Conservation (phyloP, 805 yeast genomes). For the Wickerhamomyces bisporus region DNA sequence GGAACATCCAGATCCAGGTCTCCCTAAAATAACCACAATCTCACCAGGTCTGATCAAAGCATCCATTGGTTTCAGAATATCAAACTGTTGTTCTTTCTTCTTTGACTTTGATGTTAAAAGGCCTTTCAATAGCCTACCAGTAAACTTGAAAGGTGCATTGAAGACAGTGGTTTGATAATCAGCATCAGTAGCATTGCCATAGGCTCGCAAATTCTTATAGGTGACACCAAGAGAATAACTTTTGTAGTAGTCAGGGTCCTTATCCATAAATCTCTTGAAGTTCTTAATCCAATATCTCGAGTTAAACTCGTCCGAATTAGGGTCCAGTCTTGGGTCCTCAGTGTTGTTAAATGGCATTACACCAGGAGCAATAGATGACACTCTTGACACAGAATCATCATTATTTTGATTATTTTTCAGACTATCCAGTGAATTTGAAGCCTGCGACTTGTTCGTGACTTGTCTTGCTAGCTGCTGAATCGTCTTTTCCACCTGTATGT, state of each 20-base stretch:
- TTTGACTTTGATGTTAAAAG: constrained; percentile 7
- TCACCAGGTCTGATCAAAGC: constrained; percentile 59
- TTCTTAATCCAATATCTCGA: constrained; percentile 57
- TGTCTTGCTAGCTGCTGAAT: no score
- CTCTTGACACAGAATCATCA: constrained; percentile 3
- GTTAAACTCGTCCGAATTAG: constrained; percentile 47
- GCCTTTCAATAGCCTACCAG: constrained; percentile 8
- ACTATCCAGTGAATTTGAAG: no score
- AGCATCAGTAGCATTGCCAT: constrained; percentile 50
- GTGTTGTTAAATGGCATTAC: constrained; percentile 25
- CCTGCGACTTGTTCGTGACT: no score
- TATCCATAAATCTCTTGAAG: constrained; percentile 41
- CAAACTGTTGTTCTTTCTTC: constrained; percentile 28
- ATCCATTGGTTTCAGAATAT: constrained; percentile 57
- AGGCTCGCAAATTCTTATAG: constrained; percentile 52
- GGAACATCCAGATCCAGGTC: constrained; percentile 76
- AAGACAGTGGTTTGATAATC: constrained; percentile 59
- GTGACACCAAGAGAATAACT: constrained; percentile 51
- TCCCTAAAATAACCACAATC: constrained; percentile 65
- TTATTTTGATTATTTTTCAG: neutral
- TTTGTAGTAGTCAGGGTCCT: constrained; percentile 54
- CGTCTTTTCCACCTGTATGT: no score
- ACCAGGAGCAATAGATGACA: constrained; percentile 27
- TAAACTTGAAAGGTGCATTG: constrained; percentile 30
- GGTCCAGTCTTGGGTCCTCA: constrained; percentile 45